These are phyloP conservation scores for Cladophialophora exuberans DNA, from an alignment of 2,329 filamentous ascomycete species.

Conservation along the genomic window DNA sequence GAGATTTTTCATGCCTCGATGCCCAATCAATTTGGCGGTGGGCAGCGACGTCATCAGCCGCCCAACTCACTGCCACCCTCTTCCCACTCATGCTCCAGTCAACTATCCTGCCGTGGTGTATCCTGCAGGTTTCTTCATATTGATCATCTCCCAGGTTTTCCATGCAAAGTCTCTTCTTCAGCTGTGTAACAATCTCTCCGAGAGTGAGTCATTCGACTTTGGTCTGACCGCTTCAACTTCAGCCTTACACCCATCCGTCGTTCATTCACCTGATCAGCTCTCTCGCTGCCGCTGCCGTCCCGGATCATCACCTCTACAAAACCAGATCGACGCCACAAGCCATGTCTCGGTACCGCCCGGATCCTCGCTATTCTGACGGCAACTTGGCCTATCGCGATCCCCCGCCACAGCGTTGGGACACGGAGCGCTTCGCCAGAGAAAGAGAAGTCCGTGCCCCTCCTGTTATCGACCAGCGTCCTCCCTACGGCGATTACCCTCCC, in stretches of 20 bases:
- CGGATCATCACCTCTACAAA: background rate
- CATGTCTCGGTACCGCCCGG: conserved; percentile 33
- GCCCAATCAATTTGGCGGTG: conserved; percentile 7
- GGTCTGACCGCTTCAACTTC: background rate
- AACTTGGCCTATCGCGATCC: conserved; percentile 34
- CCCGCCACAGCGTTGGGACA: conserved; percentile 42
- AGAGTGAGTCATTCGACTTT: background rate
- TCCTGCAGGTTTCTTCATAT: conserved; percentile 13
- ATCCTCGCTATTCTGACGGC: conserved; percentile 26
- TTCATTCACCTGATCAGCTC: conserved; percentile 1
- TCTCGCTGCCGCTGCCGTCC: background rate
- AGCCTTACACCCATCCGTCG: background rate
- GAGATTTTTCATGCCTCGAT: background rate
- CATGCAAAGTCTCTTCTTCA: background rate
- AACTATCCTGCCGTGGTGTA: background rate
- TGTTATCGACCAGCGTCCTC: conserved; percentile 32
- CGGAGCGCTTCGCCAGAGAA: conserved; percentile 47
- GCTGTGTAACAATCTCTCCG: background rate
- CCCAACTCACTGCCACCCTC: conserved; percentile 19
- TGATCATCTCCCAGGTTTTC: background rate
- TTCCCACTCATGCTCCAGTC: background rate
- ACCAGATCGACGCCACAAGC: conserved; percentile 3
- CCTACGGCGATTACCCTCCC: conserved; percentile 37
- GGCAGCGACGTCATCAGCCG: conserved; percentile 22
- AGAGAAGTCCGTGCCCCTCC: conserved; percentile 44